These are phyloP conservation scores for Cladosporium sp. DNA, from an alignment of 2,329 filamentous ascomycete genomes.

Conservation along the genomic window DNA sequence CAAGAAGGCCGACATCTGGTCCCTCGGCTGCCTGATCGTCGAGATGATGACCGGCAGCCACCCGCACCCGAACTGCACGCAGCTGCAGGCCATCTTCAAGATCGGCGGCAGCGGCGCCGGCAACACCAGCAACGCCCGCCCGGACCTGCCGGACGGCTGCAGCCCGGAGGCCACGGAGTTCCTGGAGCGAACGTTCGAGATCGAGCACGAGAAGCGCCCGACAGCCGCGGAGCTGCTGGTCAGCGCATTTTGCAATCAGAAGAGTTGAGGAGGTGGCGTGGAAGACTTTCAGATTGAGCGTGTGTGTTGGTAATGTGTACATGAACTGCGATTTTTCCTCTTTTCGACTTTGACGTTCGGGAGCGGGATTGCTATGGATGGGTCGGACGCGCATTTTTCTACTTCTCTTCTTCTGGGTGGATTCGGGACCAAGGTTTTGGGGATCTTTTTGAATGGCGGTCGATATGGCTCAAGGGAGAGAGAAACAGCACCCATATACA, in stretches of 20 bases:
- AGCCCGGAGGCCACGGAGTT: conserved; percentile 80
- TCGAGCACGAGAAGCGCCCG: conserved; percentile 87
- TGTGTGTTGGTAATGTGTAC: too few relatives aligned
- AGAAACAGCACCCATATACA: too few relatives aligned
- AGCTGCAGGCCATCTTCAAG: conserved; percentile 97
- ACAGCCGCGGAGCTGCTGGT: conserved; percentile 85
- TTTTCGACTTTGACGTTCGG: too few relatives aligned
- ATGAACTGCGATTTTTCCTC: too few relatives aligned
- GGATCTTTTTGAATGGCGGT: too few relatives aligned
- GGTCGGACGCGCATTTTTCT: too few relatives aligned
- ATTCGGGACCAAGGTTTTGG: too few relatives aligned
- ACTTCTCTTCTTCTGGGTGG: too few relatives aligned
- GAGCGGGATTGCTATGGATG: too few relatives aligned
- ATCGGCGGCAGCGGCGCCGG: conserved; percentile 68
- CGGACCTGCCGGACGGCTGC: conserved; percentile 79
- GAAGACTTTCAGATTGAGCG: not conserved
- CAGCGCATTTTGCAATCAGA: conserved; percentile 57
- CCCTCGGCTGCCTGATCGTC: conserved; percentile 88
- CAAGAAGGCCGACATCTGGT: conserved; percentile 98
- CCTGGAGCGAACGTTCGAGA: conserved; percentile 83
- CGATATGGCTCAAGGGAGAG: too few relatives aligned
- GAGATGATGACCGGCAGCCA: conserved; percentile 99
- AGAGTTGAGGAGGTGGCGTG: not conserved
- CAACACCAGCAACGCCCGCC: conserved; percentile 55
- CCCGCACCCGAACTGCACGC: conserved; percentile 93